These are phyloP conservation scores for Suillus paluster DNA, from an alignment of 768 basidiomycete species.

Conservation along the genomic window DNA sequence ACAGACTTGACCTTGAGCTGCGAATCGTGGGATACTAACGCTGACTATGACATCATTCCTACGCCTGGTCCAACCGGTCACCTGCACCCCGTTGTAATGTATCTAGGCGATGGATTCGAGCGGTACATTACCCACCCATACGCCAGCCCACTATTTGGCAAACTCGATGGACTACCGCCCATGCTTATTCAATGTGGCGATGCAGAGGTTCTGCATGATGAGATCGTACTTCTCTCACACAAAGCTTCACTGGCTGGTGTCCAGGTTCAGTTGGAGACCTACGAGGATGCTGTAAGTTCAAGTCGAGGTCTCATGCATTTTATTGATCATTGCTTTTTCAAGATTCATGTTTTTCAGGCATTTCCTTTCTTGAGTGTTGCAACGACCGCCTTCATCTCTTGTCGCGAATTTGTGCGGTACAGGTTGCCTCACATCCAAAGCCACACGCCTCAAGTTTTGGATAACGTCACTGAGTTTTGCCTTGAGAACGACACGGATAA, in stretches of 20 bases:
- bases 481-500: constrained; percentile 75
- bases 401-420: constrained; percentile 68
- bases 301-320: not conserved
- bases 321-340: constrained; percentile 6
- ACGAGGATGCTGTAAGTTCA: constrained; percentile 81
- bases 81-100: constrained; percentile 92
- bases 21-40: constrained; percentile 97
- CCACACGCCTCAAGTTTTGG: constrained; percentile 56
- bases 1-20: constrained; percentile 95
- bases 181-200: constrained; percentile 92
- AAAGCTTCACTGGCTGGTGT: constrained; percentile 91
- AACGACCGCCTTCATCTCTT: constrained; percentile 69
- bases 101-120: constrained; percentile 81
- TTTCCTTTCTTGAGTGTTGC: constrained; percentile 78
- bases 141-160: constrained; percentile 92
- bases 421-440: constrained; percentile 58
- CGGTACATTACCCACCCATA: constrained; percentile 95
- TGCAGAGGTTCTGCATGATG: constrained; percentile 93
- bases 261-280: constrained; percentile 84
- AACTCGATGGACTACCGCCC: constrained; percentile 85
- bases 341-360: constrained; percentile 92
- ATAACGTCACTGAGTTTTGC: constrained; percentile 55
- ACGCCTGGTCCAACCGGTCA: constrained; percentile 76
- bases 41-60: constrained; percentile 82
- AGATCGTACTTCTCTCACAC: constrained; percentile 88